A percentile compares a stretch with the other conserved stretches of the same genome.
phyloP scores from a whole-genome alignment of 768 basidiomycete species.

The Tephrocybe sp. region DNA sequence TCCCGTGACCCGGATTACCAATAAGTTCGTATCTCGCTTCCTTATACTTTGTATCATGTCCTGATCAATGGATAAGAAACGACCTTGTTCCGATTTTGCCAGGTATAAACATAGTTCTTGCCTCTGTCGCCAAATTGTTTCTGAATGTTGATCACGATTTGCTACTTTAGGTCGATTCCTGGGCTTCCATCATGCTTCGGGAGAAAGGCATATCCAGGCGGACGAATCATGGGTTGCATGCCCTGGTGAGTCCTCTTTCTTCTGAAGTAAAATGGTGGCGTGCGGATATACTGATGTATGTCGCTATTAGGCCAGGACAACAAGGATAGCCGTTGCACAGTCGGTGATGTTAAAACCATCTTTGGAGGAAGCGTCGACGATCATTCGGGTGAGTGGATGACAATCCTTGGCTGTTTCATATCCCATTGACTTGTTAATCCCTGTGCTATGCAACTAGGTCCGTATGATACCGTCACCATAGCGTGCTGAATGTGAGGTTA shows the following conservation, averaged over 20 bases:
- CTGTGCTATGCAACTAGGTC: slow-evolving; percentile 9
- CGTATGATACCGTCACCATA: slow-evolving; percentile 18
- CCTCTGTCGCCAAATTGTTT: not conserved
- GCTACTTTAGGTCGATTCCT: slow-evolving; percentile 28
- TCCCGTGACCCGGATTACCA: slow-evolving; percentile 16
- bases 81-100: slow-evolving; percentile 28
- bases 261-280: not conserved
- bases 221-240: slow-evolving; percentile 26
- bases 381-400: slow-evolving; percentile 21
- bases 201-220: slow-evolving; percentile 40
- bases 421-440: not conserved
- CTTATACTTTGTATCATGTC: not conserved
- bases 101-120: slow-evolving; percentile 13
- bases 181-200: slow-evolving; percentile 37
- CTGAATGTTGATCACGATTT: not conserved
- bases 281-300: not conserved
- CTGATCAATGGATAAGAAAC: slow-evolving; percentile 4
- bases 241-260: slow-evolving; percentile 17
- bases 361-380: slow-evolving; percentile 21
- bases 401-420: not conserved
- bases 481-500: slow-evolving; percentile 8
- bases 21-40: slow-evolving; percentile 8
- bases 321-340: slow-evolving; percentile 20
- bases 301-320: slow-evolving; percentile 19
- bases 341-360: slow-evolving; percentile 24